Conservation (phyloP, 768 basidiomycete genomes). For the Rossbeevera mucosa region DNA sequence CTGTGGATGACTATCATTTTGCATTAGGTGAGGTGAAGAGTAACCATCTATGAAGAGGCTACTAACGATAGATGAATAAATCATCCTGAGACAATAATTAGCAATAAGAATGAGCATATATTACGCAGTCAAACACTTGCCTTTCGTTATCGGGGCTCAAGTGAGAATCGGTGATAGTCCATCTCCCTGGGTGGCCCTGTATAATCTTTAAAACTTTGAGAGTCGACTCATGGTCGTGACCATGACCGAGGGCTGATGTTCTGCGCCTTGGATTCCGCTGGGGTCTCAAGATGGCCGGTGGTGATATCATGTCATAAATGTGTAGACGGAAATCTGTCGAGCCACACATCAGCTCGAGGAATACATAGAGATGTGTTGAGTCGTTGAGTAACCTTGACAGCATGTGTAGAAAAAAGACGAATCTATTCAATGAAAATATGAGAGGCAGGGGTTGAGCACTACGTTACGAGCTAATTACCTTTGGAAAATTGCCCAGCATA, state of each 20-base stretch:
- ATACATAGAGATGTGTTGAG: not conserved
- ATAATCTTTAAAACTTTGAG: slow-evolving; percentile 60
- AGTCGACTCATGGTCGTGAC: slow-evolving; percentile 44
- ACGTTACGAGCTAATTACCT: slow-evolving; percentile 36
- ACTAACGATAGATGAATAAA: slow-evolving; percentile 83
- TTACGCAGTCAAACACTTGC: slow-evolving; percentile 44
- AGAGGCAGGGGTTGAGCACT: not conserved
- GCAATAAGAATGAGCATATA: slow-evolving; percentile 38
- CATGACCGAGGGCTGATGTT: slow-evolving; percentile 20
- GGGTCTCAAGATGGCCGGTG: slow-evolving; percentile 27
- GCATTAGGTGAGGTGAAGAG: not conserved
- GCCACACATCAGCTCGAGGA: not conserved
- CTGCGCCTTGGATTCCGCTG: slow-evolving; percentile 14
- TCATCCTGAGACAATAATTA: slow-evolving; percentile 53
- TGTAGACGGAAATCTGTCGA: slow-evolving; percentile 80
- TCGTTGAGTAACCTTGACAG: slow-evolving; percentile 56
- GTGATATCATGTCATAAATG: slow-evolving; percentile 73
- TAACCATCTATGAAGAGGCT: not conserved
- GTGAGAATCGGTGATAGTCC: slow-evolving; percentile 96
- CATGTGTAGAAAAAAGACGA: slow-evolving; percentile 94
- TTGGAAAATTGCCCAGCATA: slow-evolving; percentile 84
- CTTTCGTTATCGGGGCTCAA: slow-evolving; percentile 85
- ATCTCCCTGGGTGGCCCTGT: slow-evolving; percentile 69
- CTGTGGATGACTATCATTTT: slow-evolving; percentile 54
- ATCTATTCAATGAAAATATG: slow-evolving; percentile 40